These are phyloP conservation scores for Rhipidocladum racemiflorum DNA, from an alignment of 176 grass and related monocot species.

Conservation along the genomic window DNA sequence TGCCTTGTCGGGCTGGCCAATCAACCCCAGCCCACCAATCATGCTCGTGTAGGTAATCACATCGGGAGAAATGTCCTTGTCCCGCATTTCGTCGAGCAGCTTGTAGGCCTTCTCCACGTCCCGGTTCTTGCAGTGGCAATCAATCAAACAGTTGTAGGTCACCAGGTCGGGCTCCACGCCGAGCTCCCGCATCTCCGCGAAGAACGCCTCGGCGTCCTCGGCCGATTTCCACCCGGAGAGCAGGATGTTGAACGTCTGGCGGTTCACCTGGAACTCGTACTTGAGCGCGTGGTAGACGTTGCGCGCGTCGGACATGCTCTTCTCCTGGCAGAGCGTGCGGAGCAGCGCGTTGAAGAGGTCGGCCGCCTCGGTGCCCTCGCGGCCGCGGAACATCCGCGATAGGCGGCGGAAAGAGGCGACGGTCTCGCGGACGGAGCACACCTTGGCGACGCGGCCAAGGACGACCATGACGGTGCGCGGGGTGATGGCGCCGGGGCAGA, in stretches of 20 bases:
- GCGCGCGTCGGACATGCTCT: slow-evolving; percentile 79
- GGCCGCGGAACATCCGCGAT: slow-evolving; percentile 42
- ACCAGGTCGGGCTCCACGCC: slow-evolving; percentile 70
- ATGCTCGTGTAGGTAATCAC: slow-evolving; percentile 78
- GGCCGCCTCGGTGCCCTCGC: slow-evolving; percentile 31
- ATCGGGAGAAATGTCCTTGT: slow-evolving; percentile 60
- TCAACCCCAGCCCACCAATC: slow-evolving; percentile 75
- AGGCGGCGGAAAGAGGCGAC: slow-evolving; percentile 71
- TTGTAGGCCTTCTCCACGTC: slow-evolving; percentile 62
- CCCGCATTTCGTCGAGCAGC: slow-evolving; percentile 74
- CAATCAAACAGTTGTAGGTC: slow-evolving; percentile 81
- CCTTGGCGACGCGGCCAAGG: slow-evolving; percentile 80
- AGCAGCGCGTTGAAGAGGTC: slow-evolving; percentile 76
- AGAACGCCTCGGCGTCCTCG: slow-evolving; percentile 81
- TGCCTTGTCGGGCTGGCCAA: slow-evolving; percentile 85
- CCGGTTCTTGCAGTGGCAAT: slow-evolving; percentile 74
- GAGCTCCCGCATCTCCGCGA: slow-evolving; percentile 66
- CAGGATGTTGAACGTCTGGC: slow-evolving; percentile 80
- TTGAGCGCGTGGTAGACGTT: slow-evolving; percentile 87
- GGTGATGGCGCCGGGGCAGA: slow-evolving; percentile 54
- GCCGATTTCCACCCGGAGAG: slow-evolving; percentile 83
- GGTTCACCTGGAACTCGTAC: slow-evolving; percentile 73
- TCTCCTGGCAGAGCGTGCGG: slow-evolving; percentile 89
- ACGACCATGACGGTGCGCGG: slow-evolving; percentile 68
- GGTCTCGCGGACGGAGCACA: slow-evolving; percentile 73